Percentiles rank a stretch among this genome's conserved stretches.
phyloP scores from a whole-genome alignment of 208 protist species.

The Crithidia fasciculata region DNA sequence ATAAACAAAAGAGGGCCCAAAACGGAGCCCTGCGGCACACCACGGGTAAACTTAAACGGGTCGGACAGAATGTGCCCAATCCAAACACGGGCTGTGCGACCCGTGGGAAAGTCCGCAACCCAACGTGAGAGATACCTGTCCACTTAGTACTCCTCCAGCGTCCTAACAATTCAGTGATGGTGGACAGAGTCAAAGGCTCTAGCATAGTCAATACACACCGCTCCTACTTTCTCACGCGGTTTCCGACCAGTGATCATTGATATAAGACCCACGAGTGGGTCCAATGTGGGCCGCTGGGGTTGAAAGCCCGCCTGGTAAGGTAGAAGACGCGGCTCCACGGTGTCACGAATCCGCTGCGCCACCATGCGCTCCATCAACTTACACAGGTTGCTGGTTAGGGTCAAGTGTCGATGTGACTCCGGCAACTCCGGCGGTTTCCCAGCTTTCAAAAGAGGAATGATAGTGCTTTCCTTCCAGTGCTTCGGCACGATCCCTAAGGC shows the following conservation, averaged over 20 bases:
- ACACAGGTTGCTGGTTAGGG: constrained; percentile 21
- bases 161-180: not conserved
- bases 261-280: constrained; percentile 18
- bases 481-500: constrained; percentile 1
- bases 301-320: constrained; percentile 27
- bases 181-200: not conserved
- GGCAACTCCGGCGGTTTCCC: constrained; percentile 11
- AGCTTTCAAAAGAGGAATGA: constrained; percentile 29
- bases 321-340: constrained; percentile 11
- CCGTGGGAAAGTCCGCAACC: not conserved
- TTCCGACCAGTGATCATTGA: not conserved
- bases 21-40: constrained; percentile 32
- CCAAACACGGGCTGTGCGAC: not conserved
- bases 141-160: not conserved
- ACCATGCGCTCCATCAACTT: constrained; percentile 35
- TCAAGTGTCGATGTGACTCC: constrained; percentile 14
- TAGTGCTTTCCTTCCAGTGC: constrained; percentile 17
- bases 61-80: not conserved
- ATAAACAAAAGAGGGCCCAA: constrained; percentile 33
- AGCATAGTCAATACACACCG: not conserved
- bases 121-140: not conserved
- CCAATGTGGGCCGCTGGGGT: constrained; percentile 20
- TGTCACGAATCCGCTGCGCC: constrained; percentile 15
- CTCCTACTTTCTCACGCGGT: not conserved
- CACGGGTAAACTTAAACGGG: not conserved